A percentile compares a stretch with the other conserved stretches of the same genome.
Conservation (phyloP, 2,329 filamentous ascomycete species). For the Ilyonectria destructans region DNA sequence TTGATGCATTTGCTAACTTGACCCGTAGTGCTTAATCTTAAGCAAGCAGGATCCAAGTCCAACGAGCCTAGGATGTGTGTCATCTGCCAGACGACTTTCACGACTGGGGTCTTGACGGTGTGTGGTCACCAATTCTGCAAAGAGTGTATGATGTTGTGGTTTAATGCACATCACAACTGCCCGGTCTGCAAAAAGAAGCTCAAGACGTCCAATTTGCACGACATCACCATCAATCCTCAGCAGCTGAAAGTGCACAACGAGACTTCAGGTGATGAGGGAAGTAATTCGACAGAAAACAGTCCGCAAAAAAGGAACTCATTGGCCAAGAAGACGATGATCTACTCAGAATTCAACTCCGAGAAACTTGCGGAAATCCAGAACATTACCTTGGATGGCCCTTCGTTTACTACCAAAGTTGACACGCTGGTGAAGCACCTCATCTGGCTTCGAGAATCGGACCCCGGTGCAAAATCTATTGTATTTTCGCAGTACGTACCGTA, state of each 20-base stretch:
- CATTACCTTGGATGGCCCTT: slow-evolving; percentile 80
- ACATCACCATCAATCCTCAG: slow-evolving; percentile 87
- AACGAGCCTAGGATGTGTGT: slow-evolving; percentile 82
- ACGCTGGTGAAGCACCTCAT: slow-evolving; percentile 85
- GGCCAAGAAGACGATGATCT: slow-evolving; percentile 71
- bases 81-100: slow-evolving; percentile 86
- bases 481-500: slow-evolving; percentile 79
- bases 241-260: slow-evolving; percentile 76
- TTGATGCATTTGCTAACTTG: slow-evolving; percentile 25
- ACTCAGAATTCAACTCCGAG: slow-evolving; percentile 80
- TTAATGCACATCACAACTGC: slow-evolving; percentile 80
- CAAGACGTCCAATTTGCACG: slow-evolving; percentile 79
- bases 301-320: slow-evolving; percentile 39
- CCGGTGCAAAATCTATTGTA: slow-evolving; percentile 91
- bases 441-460: slow-evolving; percentile 88
- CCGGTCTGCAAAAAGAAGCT: slow-evolving; percentile 87
- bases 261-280: slow-evolving; percentile 30
- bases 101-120: slow-evolving; percentile 85
- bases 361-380: slow-evolving; percentile 86
- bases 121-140: slow-evolving; percentile 96
- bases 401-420: slow-evolving; percentile 93
- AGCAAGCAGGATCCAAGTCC: slow-evolving; percentile 73
- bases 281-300: slow-evolving; percentile 23
- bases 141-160: slow-evolving; percentile 88
- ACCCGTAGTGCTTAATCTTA: slow-evolving; percentile 66